Percentiles rank a stretch among this genome's conserved stretches.
Evolutionary conservation across 352 stramenopile genomes (phyloP).

Genomic region (Pseudoperonospora humuli): DNA sequence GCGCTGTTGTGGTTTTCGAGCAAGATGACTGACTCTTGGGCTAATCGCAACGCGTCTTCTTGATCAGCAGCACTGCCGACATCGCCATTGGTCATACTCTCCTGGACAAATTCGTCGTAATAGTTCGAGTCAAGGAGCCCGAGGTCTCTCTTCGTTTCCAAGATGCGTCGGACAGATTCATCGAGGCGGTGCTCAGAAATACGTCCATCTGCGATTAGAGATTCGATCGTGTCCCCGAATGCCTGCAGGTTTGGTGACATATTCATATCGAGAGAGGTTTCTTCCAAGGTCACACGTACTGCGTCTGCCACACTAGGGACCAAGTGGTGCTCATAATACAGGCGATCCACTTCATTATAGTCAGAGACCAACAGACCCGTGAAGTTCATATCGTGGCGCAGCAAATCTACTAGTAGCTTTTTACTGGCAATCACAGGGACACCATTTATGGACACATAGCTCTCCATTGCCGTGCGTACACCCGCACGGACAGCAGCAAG

Average conservation of each 20-base stretch:
- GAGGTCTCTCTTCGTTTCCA: slow-evolving; percentile 46
- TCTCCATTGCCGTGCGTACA: slow-evolving; percentile 87
- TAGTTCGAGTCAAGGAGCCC: slow-evolving; percentile 27
- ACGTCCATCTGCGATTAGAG: slow-evolving; percentile 31
- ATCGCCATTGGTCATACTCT: slow-evolving; percentile 1
- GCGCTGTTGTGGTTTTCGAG: slow-evolving; percentile 58
- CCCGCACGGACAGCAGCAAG: slow-evolving; percentile 56
- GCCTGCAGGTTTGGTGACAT: slow-evolving; percentile 66
- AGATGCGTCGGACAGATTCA: slow-evolving; percentile 52
- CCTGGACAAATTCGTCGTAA: slow-evolving; percentile 7
- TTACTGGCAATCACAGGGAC: slow-evolving; percentile 81
- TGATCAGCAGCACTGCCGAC: no score
- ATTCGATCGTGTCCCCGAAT: slow-evolving; percentile 46
- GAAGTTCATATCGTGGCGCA: slow-evolving; percentile 86
- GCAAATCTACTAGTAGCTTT: slow-evolving; percentile 63
- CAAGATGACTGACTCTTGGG: slow-evolving; percentile 64
- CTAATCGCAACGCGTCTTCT: slow-evolving; percentile 54
- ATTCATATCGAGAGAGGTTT: slow-evolving; percentile 91
- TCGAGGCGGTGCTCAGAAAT: slow-evolving; percentile 49
- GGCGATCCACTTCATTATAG: slow-evolving; percentile 87
- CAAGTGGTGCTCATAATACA: slow-evolving; percentile 78
- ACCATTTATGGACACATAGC: slow-evolving; percentile 85
- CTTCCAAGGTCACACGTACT: slow-evolving; percentile 52
- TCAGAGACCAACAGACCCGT: slow-evolving; percentile 88
- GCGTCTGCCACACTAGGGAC: slow-evolving; percentile 57